Percentiles rank a stretch among this genome's conserved stretches.
phyloP scores from a whole-genome alignment of 2,329 filamentous ascomycete genomes.

The Microdochium nivale region DNA sequence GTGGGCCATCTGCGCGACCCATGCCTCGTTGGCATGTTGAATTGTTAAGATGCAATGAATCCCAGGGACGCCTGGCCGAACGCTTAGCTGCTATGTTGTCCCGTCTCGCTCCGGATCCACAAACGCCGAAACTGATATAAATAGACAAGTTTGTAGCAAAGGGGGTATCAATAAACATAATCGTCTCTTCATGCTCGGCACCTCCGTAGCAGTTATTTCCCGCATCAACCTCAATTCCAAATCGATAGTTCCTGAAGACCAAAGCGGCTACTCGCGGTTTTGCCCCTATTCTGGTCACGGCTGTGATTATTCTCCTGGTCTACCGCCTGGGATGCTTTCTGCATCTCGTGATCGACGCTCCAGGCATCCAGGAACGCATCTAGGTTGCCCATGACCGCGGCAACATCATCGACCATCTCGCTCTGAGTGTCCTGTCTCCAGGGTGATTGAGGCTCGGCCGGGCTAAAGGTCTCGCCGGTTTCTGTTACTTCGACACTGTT shows the following conservation, averaged over 20 bases:
- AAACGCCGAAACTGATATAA: too few relatives aligned
- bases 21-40: too few relatives aligned
- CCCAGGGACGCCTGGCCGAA: too few relatives aligned
- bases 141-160: not conserved
- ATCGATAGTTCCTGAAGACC: not conserved
- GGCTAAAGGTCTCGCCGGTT: not conserved
- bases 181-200: not conserved
- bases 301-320: not conserved
- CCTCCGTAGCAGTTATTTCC: not conserved
- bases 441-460: not conserved
- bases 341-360: not conserved
- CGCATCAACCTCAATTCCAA: not conserved
- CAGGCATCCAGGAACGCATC: not conserved
- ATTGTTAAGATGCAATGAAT: too few relatives aligned
- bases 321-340: not conserved
- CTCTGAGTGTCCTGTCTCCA: not conserved
- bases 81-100: too few relatives aligned
- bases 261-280: not conserved
- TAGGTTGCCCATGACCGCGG: not conserved
- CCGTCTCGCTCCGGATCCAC: too few relatives aligned
- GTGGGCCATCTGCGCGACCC: too few relatives aligned
- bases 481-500: not conserved
- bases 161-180: not conserved
- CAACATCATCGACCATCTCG: not conserved
- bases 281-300: not conserved